Evolutionary conservation across 2,329 filamentous ascomycete species (phyloP).

Genomic region (Pseudopyricularia cyperi): DNA sequence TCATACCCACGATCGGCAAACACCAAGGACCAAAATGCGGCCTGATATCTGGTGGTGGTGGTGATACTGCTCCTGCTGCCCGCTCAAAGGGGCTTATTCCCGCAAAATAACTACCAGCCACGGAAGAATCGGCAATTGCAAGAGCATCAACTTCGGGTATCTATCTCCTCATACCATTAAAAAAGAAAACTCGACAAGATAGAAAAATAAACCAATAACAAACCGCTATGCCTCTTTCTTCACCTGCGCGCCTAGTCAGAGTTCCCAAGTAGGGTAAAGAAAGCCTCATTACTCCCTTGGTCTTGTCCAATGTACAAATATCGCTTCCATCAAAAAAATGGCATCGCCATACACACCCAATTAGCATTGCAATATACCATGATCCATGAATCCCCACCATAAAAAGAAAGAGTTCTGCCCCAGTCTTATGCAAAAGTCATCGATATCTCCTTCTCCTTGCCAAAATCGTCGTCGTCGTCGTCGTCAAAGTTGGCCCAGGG

Average conservation of each 20-base stretch:
- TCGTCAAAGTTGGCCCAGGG: constrained; percentile 57
- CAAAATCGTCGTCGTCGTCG: constrained; percentile 54
- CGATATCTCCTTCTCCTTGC: constrained; percentile 59
- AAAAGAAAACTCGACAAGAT: not conserved
- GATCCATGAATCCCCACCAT: not conserved
- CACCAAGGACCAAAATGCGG: too few species aligned
- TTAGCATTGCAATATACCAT: not conserved
- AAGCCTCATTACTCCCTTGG: too few species aligned
- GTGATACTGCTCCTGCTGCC: too few species aligned
- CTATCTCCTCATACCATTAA: not conserved
- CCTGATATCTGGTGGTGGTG: too few species aligned
- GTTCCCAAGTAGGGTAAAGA: too few species aligned
- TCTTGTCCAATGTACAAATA: too few species aligned
- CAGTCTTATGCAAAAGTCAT: constrained; percentile 72
- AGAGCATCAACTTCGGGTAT: not conserved
- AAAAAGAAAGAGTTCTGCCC: not conserved
- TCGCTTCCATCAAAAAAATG: too few species aligned
- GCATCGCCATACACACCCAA: too few species aligned
- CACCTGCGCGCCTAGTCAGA: not conserved
- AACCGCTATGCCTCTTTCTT: not conserved
- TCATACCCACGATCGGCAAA: too few species aligned
- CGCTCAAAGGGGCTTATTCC: too few species aligned
- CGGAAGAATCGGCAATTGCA: not conserved
- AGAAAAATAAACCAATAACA: not conserved
- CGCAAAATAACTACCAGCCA: not conserved